Base-by-base conservation (phyloP, 257 asterid species). In the Buddleja alternifolia region DNA sequence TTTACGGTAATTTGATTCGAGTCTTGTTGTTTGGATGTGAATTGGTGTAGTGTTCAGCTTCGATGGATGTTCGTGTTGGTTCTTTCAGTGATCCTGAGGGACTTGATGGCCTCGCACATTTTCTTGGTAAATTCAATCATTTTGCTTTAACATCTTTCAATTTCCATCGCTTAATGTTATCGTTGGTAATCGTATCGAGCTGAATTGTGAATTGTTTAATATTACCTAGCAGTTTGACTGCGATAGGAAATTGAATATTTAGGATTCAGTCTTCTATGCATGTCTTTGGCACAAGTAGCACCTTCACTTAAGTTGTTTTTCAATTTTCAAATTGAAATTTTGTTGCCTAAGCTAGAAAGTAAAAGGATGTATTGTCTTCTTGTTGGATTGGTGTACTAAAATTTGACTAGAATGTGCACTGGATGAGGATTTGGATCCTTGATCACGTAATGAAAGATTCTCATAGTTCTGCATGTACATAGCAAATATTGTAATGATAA, bases 91-190 rank as follows among this genome's bases (percentile, higher is more conserved):
- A 94, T 71, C 99, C 99, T 2, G 83, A 86, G 39, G 97, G 97
- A 47, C 95, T 94, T 16, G 93, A 89, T 73, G 99, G 99, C 69
- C 97, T 94, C 65, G 99, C 99, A 7, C 99, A 94, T 82, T 94
- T 94, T 76, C 96, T 94, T 8, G 99, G 99, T 94, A 81, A 81
- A 29, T 29, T n/a, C 3, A 29, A 7, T 25, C 60, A 4, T 37
- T 51, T 63, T 24, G 12, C 1, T 41, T 17, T 65, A 56, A 62
- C 29, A 42, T 68, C 7, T 34, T 1, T 39, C 50, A 60, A 32
- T 63, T 55, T 52, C 50, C 4, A 29, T 46, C 9, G 60, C 36
- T 42, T 15, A 42, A 59, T 48, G 24, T 60, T 29, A 5, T 29
- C 5, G 34, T 29, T 29, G 5, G 34, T 29, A 29, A 29, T 29